These are phyloP conservation scores for Ustilago bromivora DNA, from an alignment of 1,284 basidiomycete species.

Conservation along the genomic window DNA sequence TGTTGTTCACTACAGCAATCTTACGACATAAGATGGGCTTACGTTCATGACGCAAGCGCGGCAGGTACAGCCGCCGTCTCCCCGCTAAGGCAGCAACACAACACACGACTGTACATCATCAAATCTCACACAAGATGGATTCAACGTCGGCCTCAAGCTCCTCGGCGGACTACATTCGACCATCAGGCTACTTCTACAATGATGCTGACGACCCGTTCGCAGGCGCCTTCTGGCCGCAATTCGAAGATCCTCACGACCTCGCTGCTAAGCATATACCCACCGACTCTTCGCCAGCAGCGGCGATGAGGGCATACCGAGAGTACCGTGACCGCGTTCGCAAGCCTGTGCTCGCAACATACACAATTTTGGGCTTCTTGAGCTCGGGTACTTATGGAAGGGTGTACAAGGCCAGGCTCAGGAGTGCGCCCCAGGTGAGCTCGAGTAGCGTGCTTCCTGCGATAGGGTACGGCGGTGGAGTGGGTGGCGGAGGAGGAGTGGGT, in stretches of 20 bases:
- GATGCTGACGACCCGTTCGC: slow-evolving; percentile 37
- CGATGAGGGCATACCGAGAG: slow-evolving; percentile 65
- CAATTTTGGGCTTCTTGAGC: slow-evolving; percentile 95
- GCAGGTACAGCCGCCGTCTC: too few relatives aligned
- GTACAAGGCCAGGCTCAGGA: slow-evolving; percentile 84
- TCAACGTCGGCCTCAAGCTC: not conserved
- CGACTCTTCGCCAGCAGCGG: slow-evolving; percentile 38
- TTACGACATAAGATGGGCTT: too few relatives aligned
- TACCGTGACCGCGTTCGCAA: slow-evolving; percentile 54
- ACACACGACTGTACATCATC: not conserved
- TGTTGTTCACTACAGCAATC: too few relatives aligned
- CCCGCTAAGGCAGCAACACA: not conserved
- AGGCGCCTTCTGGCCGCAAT: slow-evolving; percentile 46
- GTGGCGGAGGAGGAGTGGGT: not conserved
- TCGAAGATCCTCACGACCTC: slow-evolving; percentile 39
- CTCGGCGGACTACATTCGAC: slow-evolving; percentile 8
- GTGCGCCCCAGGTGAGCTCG: not conserved
- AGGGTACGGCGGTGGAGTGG: slow-evolving; percentile 1
- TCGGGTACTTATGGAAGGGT: slow-evolving; percentile 98
- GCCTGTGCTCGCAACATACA: slow-evolving; percentile 73
- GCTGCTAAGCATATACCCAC: slow-evolving; percentile 38
- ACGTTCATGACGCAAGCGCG: too few relatives aligned
- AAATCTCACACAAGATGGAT: not conserved
- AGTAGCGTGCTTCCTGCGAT: not conserved
- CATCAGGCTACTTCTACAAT: slow-evolving; percentile 33